phyloP scores from a whole-genome alignment of 805 yeast species.

The Metschnikowia kunwiensis region DNA sequence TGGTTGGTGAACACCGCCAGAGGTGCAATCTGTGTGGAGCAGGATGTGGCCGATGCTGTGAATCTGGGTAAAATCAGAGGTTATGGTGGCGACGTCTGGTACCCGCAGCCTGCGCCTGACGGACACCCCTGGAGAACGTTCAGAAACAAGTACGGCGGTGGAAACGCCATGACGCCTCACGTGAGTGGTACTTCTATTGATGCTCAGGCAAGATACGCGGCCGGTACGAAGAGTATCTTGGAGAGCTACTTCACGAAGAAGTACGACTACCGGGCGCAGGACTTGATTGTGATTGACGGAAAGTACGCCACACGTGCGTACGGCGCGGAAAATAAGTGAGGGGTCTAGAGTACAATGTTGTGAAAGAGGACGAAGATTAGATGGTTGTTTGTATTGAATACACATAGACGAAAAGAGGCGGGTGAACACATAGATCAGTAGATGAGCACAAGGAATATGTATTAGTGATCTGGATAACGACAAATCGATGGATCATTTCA shows the following conservation, averaged over 20 bases:
- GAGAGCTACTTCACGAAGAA: slow-evolving; percentile 59
- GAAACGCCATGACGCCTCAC: slow-evolving; percentile 86
- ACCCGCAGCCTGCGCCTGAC: slow-evolving; percentile 77
- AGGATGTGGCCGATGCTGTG: slow-evolving; percentile 75
- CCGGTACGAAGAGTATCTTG: slow-evolving; percentile 65
- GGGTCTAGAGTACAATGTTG: too few relatives aligned
- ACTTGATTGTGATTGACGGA: slow-evolving; percentile 68
- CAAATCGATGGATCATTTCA: too few relatives aligned
- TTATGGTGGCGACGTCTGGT: slow-evolving; percentile 86
- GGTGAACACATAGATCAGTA: too few relatives aligned
- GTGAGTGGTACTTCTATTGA: slow-evolving; percentile 77
- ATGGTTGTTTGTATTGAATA: too few relatives aligned
- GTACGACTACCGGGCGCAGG: slow-evolving; percentile 70
- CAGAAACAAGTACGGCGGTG: slow-evolving; percentile 57
- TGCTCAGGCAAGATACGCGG: slow-evolving; percentile 73
- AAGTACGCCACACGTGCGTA: slow-evolving; percentile 71
- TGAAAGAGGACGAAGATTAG: too few relatives aligned
- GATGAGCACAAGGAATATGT: too few relatives aligned
- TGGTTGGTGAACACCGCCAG: slow-evolving; percentile 77
- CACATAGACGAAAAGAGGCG: too few relatives aligned
- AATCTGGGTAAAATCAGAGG: slow-evolving; percentile 67
- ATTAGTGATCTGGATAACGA: too few relatives aligned
- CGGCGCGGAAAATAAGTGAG: slow-evolving; percentile 42
- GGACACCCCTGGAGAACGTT: slow-evolving; percentile 76
- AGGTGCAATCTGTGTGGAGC: slow-evolving; percentile 72